phyloP scores from a whole-genome alignment of 2,329 filamentous ascomycete genomes.

The Phialophora chinensis region DNA sequence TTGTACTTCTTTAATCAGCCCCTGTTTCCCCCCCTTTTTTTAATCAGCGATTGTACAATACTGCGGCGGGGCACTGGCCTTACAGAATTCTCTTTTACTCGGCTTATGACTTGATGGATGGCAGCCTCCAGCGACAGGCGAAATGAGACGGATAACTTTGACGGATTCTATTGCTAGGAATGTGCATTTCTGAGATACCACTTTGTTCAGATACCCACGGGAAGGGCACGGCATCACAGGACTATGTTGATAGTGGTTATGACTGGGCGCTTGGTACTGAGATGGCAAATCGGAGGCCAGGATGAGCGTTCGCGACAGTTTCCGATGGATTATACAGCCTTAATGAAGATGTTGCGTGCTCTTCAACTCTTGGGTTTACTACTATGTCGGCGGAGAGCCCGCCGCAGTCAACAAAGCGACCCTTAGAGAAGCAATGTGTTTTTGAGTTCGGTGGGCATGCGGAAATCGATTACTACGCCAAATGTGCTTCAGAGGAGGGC shows the following conservation, averaged over 20 bases:
- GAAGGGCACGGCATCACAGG: slow-evolving; percentile 24
- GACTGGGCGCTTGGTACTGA: slow-evolving; percentile 22
- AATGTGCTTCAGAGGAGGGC: neutral
- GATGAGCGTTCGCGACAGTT: slow-evolving; percentile 15
- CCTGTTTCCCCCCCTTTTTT: neutral
- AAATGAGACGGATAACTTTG: slow-evolving; percentile 28
- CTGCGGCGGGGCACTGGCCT: neutral
- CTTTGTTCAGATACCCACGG: slow-evolving; percentile 34
- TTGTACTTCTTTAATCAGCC: neutral
- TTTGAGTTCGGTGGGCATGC: no score
- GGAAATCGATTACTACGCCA: neutral
- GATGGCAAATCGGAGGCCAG: slow-evolving; percentile 28
- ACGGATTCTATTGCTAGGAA: slow-evolving; percentile 20
- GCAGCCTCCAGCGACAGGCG: slow-evolving; percentile 24
- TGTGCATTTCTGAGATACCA: slow-evolving; percentile 22
- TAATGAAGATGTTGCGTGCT: slow-evolving; percentile 27
- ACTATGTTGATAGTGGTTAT: slow-evolving; percentile 16
- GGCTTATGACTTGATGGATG: slow-evolving; percentile 33
- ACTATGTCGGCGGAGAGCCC: neutral
- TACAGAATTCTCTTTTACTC: slow-evolving; percentile 3
- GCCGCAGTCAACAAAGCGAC: neutral
- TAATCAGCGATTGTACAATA: slow-evolving; percentile 33
- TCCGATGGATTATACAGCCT: slow-evolving; percentile 12
- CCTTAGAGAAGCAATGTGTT: neutral
- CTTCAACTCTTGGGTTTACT: neutral